phyloP scores from a whole-genome alignment of 306 rosid genomes.

The Malus fusca region DNA sequence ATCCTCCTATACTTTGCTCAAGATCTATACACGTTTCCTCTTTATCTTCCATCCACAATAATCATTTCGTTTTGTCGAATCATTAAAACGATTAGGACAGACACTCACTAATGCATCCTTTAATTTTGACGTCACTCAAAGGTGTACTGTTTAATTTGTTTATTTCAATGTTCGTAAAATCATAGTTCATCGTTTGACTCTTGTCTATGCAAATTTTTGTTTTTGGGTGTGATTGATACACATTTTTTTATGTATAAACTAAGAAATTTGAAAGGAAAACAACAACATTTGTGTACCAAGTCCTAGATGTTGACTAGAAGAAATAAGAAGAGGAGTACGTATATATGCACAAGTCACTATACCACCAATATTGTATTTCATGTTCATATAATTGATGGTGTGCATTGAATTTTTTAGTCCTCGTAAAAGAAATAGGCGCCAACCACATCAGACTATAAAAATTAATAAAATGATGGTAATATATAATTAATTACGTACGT shows the following conservation, averaged over 20 bases:
- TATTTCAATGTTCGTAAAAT: background rate
- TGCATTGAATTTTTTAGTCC: background rate
- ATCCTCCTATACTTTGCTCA: too few relatives aligned
- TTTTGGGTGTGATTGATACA: background rate
- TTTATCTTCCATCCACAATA: too few relatives aligned
- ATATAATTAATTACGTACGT: too few relatives aligned
- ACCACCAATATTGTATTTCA: background rate
- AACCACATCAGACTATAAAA: conserved; percentile 10
- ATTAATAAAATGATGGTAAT: background rate
- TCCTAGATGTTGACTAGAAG: background rate
- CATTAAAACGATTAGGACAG: background rate
- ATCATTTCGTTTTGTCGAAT: too few relatives aligned
- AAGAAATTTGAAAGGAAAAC: background rate
- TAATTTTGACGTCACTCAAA: background rate
- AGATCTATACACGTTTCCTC: too few relatives aligned
- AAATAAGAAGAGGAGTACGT: background rate
- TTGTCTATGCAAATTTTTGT: too few relatives aligned
- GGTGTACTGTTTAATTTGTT: background rate
- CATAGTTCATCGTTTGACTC: background rate
- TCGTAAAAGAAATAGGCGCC: conserved; percentile 7
- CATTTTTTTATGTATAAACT: background rate
- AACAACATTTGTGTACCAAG: background rate
- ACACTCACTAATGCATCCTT: too few relatives aligned
- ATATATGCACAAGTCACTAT: background rate
- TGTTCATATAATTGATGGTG: background rate